A percentile compares a stretch with the other conserved stretches of the same genome.
phyloP scores from a whole-genome alignment of 495 filamentous ascomycete species.

The Cudoniella acicularis region DNA sequence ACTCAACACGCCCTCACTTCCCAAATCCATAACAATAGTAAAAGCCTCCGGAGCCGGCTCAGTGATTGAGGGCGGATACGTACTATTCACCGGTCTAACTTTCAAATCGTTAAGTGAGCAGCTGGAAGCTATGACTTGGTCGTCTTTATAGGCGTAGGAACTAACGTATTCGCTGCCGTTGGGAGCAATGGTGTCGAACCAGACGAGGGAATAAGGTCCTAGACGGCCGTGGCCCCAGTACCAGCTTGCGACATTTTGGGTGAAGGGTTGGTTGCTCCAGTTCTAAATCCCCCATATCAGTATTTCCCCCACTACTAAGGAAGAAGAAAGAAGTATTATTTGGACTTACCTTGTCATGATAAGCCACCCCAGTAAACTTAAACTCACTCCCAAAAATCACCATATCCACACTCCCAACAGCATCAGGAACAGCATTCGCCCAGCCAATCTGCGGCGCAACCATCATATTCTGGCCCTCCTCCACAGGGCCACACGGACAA shows the following conservation, averaged over 20 bases:
- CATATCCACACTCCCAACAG: slow-evolving; percentile 29
- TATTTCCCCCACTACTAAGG: background rate
- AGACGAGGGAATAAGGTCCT: slow-evolving; percentile 37
- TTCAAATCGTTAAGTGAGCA: slow-evolving; percentile 6
- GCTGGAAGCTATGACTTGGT: slow-evolving; percentile 13
- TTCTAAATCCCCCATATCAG: slow-evolving; percentile 24
- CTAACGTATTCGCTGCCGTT: slow-evolving; percentile 29
- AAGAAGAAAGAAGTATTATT: background rate
- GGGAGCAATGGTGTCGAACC: slow-evolving; percentile 33
- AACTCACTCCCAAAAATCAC: slow-evolving; percentile 26
- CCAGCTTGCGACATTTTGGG: slow-evolving; percentile 19
- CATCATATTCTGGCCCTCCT: slow-evolving; percentile 22
- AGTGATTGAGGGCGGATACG: slow-evolving; percentile 14
- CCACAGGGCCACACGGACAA: slow-evolving; percentile 25
- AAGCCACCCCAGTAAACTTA: slow-evolving; percentile 34
- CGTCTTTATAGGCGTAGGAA: slow-evolving; percentile 31
- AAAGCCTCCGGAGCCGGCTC: slow-evolving; percentile 11
- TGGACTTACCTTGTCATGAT: slow-evolving; percentile 37
- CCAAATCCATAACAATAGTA: slow-evolving; percentile 14
- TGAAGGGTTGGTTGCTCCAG: slow-evolving; percentile 30
- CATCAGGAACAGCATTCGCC: slow-evolving; percentile 35
- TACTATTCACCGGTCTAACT: slow-evolving; percentile 14
- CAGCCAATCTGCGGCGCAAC: slow-evolving; percentile 34
- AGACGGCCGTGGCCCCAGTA: slow-evolving; percentile 42
- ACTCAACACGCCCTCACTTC: slow-evolving; percentile 2